Conservation (phyloP, 2,329 filamentous ascomycete genomes). For the Pseudogymnoascus sp. region DNA sequence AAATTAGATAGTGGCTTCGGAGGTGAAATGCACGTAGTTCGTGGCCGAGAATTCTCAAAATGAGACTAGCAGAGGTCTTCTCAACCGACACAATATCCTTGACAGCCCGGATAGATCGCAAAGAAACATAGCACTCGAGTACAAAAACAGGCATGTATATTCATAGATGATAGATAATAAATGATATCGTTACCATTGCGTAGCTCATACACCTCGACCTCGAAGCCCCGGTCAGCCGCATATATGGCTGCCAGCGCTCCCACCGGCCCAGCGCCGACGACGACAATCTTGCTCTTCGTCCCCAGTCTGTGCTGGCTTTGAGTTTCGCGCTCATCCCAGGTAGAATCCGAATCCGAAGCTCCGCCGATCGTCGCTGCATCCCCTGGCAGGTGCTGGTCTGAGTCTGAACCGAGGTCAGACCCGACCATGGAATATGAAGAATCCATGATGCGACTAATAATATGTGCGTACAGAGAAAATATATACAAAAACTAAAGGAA, state of each 20-base stretch:
- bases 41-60: background rate
- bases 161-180: background rate
- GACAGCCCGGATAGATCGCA: background rate
- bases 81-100: background rate
- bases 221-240: slow-evolving; percentile 76
- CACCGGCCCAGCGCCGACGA: slow-evolving; percentile 90
- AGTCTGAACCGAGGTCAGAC: background rate
- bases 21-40: background rate
- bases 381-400: background rate
- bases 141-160: background rate
- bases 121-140: background rate
- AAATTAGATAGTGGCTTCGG: background rate
- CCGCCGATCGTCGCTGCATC: background rate
- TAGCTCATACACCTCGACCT: slow-evolving; percentile 92
- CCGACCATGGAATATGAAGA: background rate
- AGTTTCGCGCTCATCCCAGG: background rate
- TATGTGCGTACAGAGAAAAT: background rate
- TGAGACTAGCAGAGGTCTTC: background rate
- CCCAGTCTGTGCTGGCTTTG: background rate
- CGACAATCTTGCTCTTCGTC: slow-evolving; percentile 36
- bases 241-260: slow-evolving; percentile 88
- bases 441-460: background rate
- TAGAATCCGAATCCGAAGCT: background rate
- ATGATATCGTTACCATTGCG: slow-evolving; percentile 59
- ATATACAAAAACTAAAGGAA: background rate